Percentiles rank a stretch among this genome's conserved stretches.
These are phyloP conservation scores for Mycotypha africana DNA, from an alignment of 371 early-diverging fungal species.

Conservation along the genomic window DNA sequence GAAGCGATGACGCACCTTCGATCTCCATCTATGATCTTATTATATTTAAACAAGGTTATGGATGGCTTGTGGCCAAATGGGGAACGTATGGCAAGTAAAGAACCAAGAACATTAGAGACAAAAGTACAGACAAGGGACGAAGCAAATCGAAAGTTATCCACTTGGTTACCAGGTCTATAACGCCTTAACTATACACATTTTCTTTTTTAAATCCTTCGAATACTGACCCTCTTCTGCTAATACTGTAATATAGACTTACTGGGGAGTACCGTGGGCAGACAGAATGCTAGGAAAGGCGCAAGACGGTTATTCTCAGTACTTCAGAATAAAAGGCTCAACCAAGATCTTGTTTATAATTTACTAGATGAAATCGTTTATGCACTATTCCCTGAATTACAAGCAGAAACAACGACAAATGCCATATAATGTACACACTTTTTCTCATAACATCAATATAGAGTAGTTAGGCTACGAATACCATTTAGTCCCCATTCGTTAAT, in stretches of 20 bases:
- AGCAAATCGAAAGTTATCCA: slow-evolving; percentile 61
- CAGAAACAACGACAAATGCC: too few species aligned
- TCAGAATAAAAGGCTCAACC: slow-evolving; percentile 75
- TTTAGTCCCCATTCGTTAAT: too few species aligned
- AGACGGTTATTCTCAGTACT: slow-evolving; percentile 63
- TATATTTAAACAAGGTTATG: slow-evolving; percentile 28
- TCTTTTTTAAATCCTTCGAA: neutral
- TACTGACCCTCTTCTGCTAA: neutral
- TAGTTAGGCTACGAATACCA: too few species aligned
- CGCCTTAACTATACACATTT: neutral
- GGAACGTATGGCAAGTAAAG: slow-evolving; percentile 21
- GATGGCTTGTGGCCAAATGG: slow-evolving; percentile 55
- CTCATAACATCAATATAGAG: too few species aligned
- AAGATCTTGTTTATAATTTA: slow-evolving; percentile 64
- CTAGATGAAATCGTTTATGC: slow-evolving; percentile 70
- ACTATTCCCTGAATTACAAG: slow-evolving; percentile 65
- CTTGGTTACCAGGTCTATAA: slow-evolving; percentile 54
- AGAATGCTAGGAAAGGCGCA: slow-evolving; percentile 80
- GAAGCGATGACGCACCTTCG: slow-evolving; percentile 34
- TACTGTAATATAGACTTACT: slow-evolving; percentile 51
- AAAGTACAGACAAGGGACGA: slow-evolving; percentile 52
- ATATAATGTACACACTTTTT: too few species aligned
- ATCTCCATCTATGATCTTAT: slow-evolving; percentile 40
- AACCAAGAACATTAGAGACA: slow-evolving; percentile 46
- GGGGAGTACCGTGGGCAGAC: slow-evolving; percentile 78